Evolutionary conservation across 73 alveolate genomes (phyloP), one percentile per base, ranked within the genome.

Genomic region (Breviolum minutum): DNA sequence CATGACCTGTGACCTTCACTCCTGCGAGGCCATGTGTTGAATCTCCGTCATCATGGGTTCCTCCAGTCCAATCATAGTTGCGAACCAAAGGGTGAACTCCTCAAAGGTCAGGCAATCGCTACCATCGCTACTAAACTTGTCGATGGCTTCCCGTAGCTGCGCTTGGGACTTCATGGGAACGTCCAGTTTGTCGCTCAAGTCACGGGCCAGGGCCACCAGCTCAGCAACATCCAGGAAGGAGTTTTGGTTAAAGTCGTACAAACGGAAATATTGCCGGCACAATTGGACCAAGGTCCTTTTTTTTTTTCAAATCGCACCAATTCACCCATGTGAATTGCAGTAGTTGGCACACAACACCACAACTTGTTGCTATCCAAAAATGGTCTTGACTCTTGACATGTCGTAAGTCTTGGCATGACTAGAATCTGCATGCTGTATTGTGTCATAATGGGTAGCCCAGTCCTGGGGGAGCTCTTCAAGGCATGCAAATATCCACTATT

Each of bases 151-250:
- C 48, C 20, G 30, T 11, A 86, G 94, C 48, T 86, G 80, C 19
- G 12, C 27, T 17, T 9, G 30, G 10, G 94, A 86, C 63, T 29
- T 63, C 20, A 86, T n/a, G 63, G 94, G 77, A 8, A 86, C 94
- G 17, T 27, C 80, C 77, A 86, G 63, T 10, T 80, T 3, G 30
- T 86, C 80, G 22, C 94, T 63, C 94, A 86, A 63, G 63, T 86
- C 94, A 8, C 70, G 69, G 61, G 94, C 77, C 19, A 86, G 63
- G 30, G 63, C 94, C 63, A 86, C n/a, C 29, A 86, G 22, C 94
- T 86, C 94, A 22, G 94, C 94, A 86, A n/a, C 94, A 63, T 86
- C 94, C 63, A 86, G 80, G 48, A 86, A 61, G 62, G 94, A 86
- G n/a, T 86, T n/a, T 30, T 63, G 48, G 79, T 86, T 86, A n/a